These are phyloP conservation scores for Arbutus unedo DNA, from an alignment of 148 eudicot species.

Conservation along the genomic window DNA sequence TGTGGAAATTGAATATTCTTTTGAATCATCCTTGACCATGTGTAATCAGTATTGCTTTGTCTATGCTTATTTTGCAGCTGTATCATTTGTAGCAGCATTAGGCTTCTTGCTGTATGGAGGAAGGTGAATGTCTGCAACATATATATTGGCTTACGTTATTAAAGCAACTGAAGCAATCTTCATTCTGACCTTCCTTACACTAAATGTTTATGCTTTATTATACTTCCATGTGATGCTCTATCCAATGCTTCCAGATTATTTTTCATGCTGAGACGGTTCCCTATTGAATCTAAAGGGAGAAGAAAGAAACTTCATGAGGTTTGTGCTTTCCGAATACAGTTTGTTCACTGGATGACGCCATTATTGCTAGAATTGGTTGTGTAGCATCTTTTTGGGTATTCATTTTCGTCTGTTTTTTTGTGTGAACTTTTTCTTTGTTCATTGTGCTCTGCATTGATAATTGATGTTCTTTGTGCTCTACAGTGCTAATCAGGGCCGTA, in stretches of 20 bases:
- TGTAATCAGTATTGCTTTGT: not conserved
- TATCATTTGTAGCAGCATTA: constrained; percentile 57
- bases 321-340: constrained; percentile 21
- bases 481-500: too few species aligned
- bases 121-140: constrained; percentile 40
- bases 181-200: not conserved
- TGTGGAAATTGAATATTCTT: constrained; percentile 6
- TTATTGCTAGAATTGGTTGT: not conserved
- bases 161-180: constrained; percentile 8
- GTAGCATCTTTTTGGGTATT: not conserved
- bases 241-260: constrained; percentile 48
- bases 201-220: not conserved
- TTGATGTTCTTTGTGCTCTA: not conserved
- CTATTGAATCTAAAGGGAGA: constrained; percentile 82
- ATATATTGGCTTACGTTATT: constrained; percentile 3
- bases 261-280: constrained; percentile 65
- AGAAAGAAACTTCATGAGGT: constrained; percentile 85
- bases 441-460: not conserved
- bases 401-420: not conserved
- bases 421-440: not conserved
- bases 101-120: constrained; percentile 67
- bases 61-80: constrained; percentile 34
- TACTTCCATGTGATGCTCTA: constrained; percentile 2
- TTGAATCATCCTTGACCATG: not conserved
- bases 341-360: not conserved